These are phyloP conservation scores for Pelagomonas calceolata DNA, from an alignment of 108 stramenopile genomes.

Conservation along the genomic window DNA sequence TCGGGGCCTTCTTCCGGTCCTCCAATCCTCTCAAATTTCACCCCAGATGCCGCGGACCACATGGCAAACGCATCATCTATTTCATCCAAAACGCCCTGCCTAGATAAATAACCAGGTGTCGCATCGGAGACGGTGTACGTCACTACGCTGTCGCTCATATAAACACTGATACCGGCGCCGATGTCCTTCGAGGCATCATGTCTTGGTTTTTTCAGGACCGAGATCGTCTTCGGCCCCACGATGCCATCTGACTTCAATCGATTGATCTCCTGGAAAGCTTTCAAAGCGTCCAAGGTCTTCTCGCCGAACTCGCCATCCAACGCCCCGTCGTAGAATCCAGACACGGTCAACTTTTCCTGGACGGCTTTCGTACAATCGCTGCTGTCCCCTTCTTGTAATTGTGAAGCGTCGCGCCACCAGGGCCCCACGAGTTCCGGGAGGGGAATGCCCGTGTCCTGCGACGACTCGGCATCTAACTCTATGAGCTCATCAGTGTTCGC, in stretches of 20 bases:
- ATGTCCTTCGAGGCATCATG: neutral
- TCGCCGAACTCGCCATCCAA: slow-evolving; percentile 3
- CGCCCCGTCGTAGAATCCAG: neutral
- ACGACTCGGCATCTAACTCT: neutral
- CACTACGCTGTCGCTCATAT: neutral
- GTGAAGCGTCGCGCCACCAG: too few species aligned
- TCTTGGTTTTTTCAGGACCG: neutral
- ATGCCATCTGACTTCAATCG: neutral
- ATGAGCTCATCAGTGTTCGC: neutral
- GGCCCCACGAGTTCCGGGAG: neutral
- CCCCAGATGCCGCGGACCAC: neutral
- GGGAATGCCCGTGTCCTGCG: neutral
- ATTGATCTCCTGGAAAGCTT: neutral
- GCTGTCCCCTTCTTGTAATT: too few species aligned
- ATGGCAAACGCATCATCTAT: neutral
- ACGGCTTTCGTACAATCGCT: neutral
- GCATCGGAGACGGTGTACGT: neutral
- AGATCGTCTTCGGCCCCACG: neutral
- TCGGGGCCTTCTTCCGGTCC: neutral
- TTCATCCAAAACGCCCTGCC: neutral
- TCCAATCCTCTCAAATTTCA: too few species aligned
- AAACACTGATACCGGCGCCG: neutral
- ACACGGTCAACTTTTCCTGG: neutral
- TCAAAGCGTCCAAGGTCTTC: neutral
- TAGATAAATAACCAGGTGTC: neutral